Evolutionary conservation across 1,284 basidiomycete genomes (phyloP), one percentile per base, ranked within the genome.

Genomic region (Apiotrichum sp.): DNA sequence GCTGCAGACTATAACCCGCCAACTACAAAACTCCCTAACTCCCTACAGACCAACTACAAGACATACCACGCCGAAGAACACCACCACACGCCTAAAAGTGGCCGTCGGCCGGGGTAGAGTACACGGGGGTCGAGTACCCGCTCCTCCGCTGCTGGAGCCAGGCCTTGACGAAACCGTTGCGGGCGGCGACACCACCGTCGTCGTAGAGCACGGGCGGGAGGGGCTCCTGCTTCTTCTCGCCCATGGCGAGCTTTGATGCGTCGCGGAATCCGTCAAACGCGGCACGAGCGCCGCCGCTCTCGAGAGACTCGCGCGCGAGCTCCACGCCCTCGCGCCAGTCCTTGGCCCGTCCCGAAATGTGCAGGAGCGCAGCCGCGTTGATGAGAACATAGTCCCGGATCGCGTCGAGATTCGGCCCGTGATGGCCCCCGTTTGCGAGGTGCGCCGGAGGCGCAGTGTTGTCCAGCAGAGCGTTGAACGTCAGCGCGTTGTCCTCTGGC

Each of bases 351-450:
- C 89, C 90, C 2, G 88, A 84, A 3, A 95, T 83, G 22, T 90
- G 83, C 42, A 96, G 77, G 51, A 95, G 72, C 6, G 89, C 90
- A 6, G 89, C 83, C 1, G 90, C 83, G 67, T 95, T 95, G 74
- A 95, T 76, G 53, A 92, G 76, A 56, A 95, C 88, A 69, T 92
- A 95, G 67, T 93, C 85, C 39, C 84, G 72, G 52, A 92, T 82
- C 0, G 88, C 81, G 5, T 73, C 77, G 57, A 88, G 56, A 4
- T 69, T 72, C 2, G 76, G 75, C 40, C 36, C 86, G 81, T 50
- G 84, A 73, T 54, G 55, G 2, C 68, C 58, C 4, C 70, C 74
- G 13, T 65, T 47, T 3, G 73, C 70, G 31, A 77, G 69, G 57
- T 77, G 74, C 0, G 69, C 29, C 2, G 75, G 67, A 8, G 71